phyloP scores from a whole-genome alignment of 148 eudicot genomes.

The Rheum nobile region DNA sequence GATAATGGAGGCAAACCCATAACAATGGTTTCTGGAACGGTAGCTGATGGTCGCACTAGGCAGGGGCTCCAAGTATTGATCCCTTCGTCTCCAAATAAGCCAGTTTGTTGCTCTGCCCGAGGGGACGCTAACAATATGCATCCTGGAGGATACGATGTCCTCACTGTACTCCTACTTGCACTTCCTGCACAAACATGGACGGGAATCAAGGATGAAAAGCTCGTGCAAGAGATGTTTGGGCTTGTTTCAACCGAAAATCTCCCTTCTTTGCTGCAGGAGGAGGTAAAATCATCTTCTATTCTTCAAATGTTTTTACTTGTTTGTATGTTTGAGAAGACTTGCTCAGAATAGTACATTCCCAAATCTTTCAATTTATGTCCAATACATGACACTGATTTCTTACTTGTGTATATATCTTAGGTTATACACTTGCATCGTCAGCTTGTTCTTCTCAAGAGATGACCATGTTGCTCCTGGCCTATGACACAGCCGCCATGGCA shows the following conservation, averaged over 20 bases:
- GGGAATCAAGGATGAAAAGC: conserved; percentile 18
- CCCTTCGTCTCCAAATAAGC: conserved; percentile 20
- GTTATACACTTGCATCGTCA: conserved; percentile 31
- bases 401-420: conserved; percentile 9
- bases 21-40: conserved; percentile 22
- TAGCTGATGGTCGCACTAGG: conserved; percentile 12
- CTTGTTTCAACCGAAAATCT: conserved; percentile 23
- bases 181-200: conserved; percentile 37
- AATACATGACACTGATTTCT: not conserved
- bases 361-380: not conserved
- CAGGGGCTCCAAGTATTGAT: conserved; percentile 23
- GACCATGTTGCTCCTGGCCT: not conserved
- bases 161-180: conserved; percentile 29
- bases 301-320: not conserved
- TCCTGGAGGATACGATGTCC: conserved; percentile 24
- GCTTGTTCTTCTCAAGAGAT: conserved; percentile 22
- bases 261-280: conserved; percentile 28
- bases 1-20: conserved; percentile 13
- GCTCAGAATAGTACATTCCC: not conserved
- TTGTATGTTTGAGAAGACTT: not conserved
- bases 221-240: conserved; percentile 18
- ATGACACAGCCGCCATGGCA: not conserved
- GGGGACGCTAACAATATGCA: conserved; percentile 10
- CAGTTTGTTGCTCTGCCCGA: conserved; percentile 9
- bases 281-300: conserved; percentile 20